phyloP scores from a whole-genome alignment of 495 filamentous ascomycete genomes.

The Xylaria flabelliformis region DNA sequence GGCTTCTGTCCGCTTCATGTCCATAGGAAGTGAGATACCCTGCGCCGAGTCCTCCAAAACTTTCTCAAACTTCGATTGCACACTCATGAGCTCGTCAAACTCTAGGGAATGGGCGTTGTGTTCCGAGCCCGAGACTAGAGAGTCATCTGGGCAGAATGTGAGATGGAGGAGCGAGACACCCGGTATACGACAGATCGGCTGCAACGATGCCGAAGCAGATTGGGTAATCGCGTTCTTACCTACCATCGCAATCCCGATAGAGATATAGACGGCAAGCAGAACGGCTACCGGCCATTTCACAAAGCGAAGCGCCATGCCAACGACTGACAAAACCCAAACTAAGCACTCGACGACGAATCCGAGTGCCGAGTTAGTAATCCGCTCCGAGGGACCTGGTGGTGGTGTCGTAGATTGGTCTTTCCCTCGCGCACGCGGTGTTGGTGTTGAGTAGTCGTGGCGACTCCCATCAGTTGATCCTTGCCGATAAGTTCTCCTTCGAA shows the following conservation, averaged over 20 bases:
- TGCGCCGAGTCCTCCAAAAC: constrained; percentile 66
- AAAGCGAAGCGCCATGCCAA: constrained; percentile 55
- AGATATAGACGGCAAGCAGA: constrained; percentile 58
- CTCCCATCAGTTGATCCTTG: constrained; percentile 18
- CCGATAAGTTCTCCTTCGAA: constrained; percentile 36
- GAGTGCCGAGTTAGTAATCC: constrained; percentile 36
- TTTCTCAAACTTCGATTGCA: constrained; percentile 70
- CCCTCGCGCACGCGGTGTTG: neutral
- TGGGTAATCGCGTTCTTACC: constrained; percentile 58
- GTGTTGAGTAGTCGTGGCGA: neutral
- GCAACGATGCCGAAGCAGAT: constrained; percentile 57
- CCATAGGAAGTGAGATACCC: constrained; percentile 65
- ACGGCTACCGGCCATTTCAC: constrained; percentile 63
- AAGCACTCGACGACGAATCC: constrained; percentile 41
- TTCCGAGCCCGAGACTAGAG: constrained; percentile 15
- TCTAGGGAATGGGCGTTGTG: constrained; percentile 50
- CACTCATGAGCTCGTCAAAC: constrained; percentile 70
- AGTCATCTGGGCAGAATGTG: constrained; percentile 61
- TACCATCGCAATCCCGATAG: constrained; percentile 55
- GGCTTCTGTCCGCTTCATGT: constrained; percentile 74
- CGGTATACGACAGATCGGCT: constrained; percentile 69
- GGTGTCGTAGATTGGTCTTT: neutral
- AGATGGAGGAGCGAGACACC: constrained; percentile 62
- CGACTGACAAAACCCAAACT: constrained; percentile 56
- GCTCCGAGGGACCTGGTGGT: constrained; percentile 28